phyloP scores from a whole-genome alignment of 345 rosid species.

The Eucalyptus sp. region DNA sequence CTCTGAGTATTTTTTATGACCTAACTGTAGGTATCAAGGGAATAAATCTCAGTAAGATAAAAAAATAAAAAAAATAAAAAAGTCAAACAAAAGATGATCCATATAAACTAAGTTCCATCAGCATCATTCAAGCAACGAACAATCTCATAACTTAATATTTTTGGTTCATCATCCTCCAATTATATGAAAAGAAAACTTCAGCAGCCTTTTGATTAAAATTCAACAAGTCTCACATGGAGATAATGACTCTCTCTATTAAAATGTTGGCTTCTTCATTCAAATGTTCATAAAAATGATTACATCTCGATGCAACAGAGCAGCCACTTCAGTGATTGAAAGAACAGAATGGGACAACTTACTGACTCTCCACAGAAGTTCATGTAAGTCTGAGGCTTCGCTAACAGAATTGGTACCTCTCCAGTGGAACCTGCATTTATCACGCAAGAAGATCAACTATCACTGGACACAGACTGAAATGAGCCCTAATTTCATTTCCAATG shows the following conservation, averaged over 20 bases:
- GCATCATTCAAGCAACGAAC: background rate
- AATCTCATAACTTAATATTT: background rate
- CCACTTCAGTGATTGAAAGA: background rate
- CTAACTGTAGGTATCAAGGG: background rate
- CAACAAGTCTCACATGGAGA: background rate
- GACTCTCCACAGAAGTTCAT: slow-evolving; percentile 95
- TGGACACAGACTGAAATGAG: background rate
- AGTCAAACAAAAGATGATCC: background rate
- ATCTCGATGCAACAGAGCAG: background rate
- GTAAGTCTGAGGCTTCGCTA: slow-evolving; percentile 89
- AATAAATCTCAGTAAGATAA: background rate
- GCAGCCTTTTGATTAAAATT: background rate
- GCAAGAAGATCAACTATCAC: background rate
- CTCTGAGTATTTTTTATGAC: background rate
- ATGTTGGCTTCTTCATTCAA: background rate
- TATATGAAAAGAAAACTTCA: background rate
- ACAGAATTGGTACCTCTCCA: slow-evolving; percentile 70
- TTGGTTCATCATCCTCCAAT: background rate
- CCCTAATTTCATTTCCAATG: background rate
- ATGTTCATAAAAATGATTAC: background rate
- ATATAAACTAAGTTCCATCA: background rate
- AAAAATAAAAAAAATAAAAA: background rate
- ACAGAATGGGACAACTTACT: slow-evolving; percentile 26
- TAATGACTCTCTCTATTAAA: background rate
- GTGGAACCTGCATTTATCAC: slow-evolving; percentile 72